These are phyloP conservation scores for Phlegmacium glaucopus DNA, from an alignment of 768 basidiomycete species.

Conservation along the genomic window DNA sequence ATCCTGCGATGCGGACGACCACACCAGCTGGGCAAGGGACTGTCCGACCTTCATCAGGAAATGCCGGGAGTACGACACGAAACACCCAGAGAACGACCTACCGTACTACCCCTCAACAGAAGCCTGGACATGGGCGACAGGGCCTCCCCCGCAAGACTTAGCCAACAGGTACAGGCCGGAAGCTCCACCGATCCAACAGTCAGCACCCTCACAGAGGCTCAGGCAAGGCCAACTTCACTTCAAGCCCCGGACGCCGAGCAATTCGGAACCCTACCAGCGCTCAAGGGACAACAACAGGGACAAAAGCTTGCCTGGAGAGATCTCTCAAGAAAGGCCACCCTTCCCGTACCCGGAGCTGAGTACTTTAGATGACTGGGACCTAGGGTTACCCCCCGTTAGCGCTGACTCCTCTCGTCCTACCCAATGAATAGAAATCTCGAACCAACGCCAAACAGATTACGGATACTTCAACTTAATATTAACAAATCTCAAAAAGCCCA, in stretches of 20 bases:
- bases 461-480: slow-evolving; percentile 7
- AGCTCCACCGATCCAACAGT: background rate
- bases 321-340: too few relatives aligned
- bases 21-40: slow-evolving; percentile 1
- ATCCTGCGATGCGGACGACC: background rate
- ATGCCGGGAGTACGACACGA: background rate
- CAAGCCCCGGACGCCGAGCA: too few relatives aligned
- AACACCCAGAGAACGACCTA: slow-evolving; percentile 1
- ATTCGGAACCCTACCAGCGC: too few relatives aligned
- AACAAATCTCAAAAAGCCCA: slow-evolving; percentile 10
- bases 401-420: too few relatives aligned
- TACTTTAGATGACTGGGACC: background rate
- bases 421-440: background rate
- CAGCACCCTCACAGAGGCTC: background rate
- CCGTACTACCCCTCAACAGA: slow-evolving; percentile 6
- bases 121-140: slow-evolving; percentile 13
- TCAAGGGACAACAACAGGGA: too few relatives aligned
- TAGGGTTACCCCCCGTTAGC: too few relatives aligned
- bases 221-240: too few relatives aligned
- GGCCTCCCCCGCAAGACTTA: too few relatives aligned
- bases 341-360: too few relatives aligned
- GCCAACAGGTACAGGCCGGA: too few relatives aligned
- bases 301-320: too few relatives aligned
- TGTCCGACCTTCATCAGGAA: slow-evolving; percentile 7
- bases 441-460: background rate